Base-by-base conservation (phyloP, 306 rosid genomes). In the Hylodesmum podocarpum region DNA sequence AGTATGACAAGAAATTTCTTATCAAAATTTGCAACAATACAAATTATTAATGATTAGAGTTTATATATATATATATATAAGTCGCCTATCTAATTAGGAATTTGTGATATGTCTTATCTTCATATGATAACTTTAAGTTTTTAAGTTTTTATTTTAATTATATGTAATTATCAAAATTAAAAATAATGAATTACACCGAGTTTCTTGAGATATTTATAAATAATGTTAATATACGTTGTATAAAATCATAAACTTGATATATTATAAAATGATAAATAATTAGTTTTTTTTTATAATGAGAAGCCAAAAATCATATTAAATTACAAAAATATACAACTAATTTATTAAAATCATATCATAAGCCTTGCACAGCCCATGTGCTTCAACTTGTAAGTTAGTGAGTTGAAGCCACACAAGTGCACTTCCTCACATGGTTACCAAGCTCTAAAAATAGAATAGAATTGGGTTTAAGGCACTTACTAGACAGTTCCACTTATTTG, bases 401-500 rank as follows among this genome's bases (percentile, higher is more conserved):
- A 31, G 31, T 19, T 8, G 59, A 77, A 67, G 47, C 8, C 70
- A 73, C 75, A 59, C 65, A 36, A 78, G 82, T 59, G 82, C n/a
- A 46, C 15, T 51, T 78, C 70, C 43, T 61, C 33, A 78, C 64
- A 71, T n/a, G n/a, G n/a, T n/a, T n/a, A 62, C 58, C 37, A 50
- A 13, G 4, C 27, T 63, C 44, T 39, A 62, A 43, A 78, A 62
- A 14, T 79, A 62, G 73, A 64, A 53, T 12, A 64, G 67, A 70
- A 7, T 47, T 61, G 18, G 34, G 31, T 59, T 41, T 31, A 41
- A 77, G 65, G 6, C 36, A 34, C 46, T 75, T 71, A 61, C 37
- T 4, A 59, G 18, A 44, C 28, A 69, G 55, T 70, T 69, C 29
- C 70, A 69, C 54, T 33, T 62, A 31, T 62, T 15, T 43, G 63